Evolutionary conservation across 129 eudicot species (phyloP).

Genomic region (Rutidosis leptorrhynchoides): DNA sequence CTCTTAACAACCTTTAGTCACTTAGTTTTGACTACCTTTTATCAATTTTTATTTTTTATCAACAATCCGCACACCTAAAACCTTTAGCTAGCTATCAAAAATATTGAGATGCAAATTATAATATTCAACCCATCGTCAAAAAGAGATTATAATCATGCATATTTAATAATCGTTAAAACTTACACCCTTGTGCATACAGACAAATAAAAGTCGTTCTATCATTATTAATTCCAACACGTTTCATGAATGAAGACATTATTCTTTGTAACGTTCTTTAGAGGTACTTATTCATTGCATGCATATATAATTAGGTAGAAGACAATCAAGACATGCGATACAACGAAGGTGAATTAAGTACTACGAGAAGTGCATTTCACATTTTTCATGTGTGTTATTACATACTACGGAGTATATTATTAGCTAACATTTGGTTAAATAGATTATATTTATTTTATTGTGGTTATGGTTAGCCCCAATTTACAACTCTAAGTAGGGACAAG

Average conservation of each 20-base stretch:
- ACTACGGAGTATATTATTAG: too few species aligned
- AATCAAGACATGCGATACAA: background rate
- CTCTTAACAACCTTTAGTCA: background rate
- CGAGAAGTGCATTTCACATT: constrained; percentile 8
- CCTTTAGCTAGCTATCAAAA: background rate
- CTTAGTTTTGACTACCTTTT: background rate
- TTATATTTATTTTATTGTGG: background rate
- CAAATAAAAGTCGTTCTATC: background rate
- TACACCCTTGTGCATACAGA: background rate
- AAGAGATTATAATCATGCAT: too few species aligned
- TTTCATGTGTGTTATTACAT: constrained; percentile 16
- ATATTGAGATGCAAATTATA: background rate
- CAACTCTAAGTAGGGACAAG: background rate
- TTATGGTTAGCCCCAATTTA: background rate
- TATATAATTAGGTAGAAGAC: constrained; percentile 7
- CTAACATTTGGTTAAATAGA: background rate
- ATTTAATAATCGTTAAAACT: background rate
- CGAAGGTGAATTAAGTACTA: constrained; percentile 17
- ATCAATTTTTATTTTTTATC: too few species aligned
- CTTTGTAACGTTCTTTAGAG: background rate
- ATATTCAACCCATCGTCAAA: too few species aligned
- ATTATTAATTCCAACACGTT: background rate
- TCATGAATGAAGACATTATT: background rate
- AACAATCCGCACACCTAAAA: background rate
- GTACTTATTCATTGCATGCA: constrained; percentile 24